Percentiles rank a stretch among this genome's conserved stretches.
These are phyloP conservation scores for Kokia cookei DNA, from an alignment of 441 rosid species.

Conservation along the genomic window DNA sequence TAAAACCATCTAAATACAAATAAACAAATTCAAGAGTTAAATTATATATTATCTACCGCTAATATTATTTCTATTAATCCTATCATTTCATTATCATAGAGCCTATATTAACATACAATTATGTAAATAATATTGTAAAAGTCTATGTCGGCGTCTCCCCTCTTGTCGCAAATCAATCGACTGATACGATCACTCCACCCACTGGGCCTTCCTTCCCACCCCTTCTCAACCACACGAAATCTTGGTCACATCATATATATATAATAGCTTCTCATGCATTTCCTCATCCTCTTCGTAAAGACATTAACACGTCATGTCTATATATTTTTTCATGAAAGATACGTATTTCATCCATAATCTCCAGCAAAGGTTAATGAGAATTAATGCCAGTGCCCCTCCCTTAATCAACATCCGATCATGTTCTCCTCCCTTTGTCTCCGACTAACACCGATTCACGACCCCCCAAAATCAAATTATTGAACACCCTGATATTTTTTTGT, in stretches of 20 bases:
- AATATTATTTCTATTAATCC: neutral
- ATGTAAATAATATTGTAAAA: too few species aligned
- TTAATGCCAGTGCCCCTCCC: neutral
- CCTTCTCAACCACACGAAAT: conserved; percentile 1
- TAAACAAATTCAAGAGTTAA: too few species aligned
- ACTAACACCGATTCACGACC: neutral
- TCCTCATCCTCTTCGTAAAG: neutral
- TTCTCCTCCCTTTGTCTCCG: neutral
- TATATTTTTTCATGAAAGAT: neutral
- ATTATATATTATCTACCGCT: too few species aligned
- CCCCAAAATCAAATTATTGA: neutral
- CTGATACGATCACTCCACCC: neutral
- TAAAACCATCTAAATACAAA: too few species aligned
- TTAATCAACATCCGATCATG: conserved; percentile 5
- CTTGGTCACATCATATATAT: conserved; percentile 9
- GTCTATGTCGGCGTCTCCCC: conserved; percentile 16
- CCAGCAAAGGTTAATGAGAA: neutral
- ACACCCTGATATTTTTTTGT: neutral
- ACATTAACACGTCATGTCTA: neutral
- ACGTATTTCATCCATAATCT: neutral
- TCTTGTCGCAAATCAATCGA: neutral
- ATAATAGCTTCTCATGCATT: neutral
- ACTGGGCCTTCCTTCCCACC: neutral
- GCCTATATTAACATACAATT: neutral
- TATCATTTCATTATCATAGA: neutral